phyloP scores from a whole-genome alignment of 495 filamentous ascomycete species.

The Apodospora peruviana region DNA sequence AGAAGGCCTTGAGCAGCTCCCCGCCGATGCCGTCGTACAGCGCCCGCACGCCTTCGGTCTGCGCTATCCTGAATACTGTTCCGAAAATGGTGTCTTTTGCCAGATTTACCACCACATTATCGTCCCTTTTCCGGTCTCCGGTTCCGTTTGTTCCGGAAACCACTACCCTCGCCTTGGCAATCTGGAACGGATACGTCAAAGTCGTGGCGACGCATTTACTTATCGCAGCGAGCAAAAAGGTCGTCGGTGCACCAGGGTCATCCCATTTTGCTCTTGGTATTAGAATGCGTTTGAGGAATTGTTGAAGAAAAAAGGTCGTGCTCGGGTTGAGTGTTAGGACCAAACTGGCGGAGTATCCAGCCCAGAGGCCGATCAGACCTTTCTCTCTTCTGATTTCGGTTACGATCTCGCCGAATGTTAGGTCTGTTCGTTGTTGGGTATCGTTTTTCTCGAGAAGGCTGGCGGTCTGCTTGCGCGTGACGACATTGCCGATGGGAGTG shows the following conservation, averaged over 20 bases:
- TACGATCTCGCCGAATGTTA: constrained; percentile 54
- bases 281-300: constrained; percentile 55
- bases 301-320: constrained; percentile 80
- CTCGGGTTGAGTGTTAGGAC: constrained; percentile 82
- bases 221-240: constrained; percentile 68
- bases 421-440: constrained; percentile 3
- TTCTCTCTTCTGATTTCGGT: constrained; percentile 61
- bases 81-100: constrained; percentile 52
- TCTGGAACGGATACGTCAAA: constrained; percentile 80
- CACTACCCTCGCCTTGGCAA: constrained; percentile 75
- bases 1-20: constrained; percentile 79
- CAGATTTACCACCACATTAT: not conserved
- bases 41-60: constrained; percentile 59
- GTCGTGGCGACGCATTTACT: constrained; percentile 76
- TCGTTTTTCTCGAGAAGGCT: constrained; percentile 33
- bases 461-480: constrained; percentile 73
- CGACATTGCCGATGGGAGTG: constrained; percentile 77
- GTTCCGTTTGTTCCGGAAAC: constrained; percentile 26
- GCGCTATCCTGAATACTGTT: constrained; percentile 57
- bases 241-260: constrained; percentile 40
- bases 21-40: constrained; percentile 74
- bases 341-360: constrained; percentile 77
- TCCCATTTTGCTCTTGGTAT: constrained; percentile 46
- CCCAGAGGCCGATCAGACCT: constrained; percentile 78
- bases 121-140: not conserved